These are phyloP conservation scores for Chlamydomonas schloesseri DNA, from an alignment of 139 green algal species.

Conservation along the genomic window DNA sequence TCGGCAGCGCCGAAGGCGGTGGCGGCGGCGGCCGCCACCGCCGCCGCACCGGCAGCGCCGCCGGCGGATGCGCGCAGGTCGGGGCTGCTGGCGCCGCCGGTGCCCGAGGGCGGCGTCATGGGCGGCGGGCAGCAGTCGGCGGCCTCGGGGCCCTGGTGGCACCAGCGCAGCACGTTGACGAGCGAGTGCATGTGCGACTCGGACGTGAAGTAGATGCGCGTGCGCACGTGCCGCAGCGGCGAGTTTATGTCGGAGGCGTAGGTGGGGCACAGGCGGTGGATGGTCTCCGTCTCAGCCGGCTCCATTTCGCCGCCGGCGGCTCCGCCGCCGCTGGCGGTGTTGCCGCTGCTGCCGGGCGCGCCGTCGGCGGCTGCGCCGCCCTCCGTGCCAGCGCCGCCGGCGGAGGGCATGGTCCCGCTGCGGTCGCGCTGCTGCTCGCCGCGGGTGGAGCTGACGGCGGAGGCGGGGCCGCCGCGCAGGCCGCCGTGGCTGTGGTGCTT, in stretches of 20 bases:
- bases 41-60: background rate
- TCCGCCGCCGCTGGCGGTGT: background rate
- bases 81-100: conserved; percentile 18
- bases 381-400: conserved; percentile 11
- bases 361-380: background rate
- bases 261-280: conserved; percentile 85
- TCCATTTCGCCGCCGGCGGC: conserved; percentile 26
- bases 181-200: conserved; percentile 95
- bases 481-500: conserved; percentile 9
- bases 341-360: conserved; percentile 1
- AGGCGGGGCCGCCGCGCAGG: conserved; percentile 34
- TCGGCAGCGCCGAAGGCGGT: background rate
- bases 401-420: conserved; percentile 13
- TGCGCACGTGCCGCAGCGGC: conserved; percentile 95
- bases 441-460: conserved; percentile 1
- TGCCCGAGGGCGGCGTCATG: conserved; percentile 26
- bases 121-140: background rate
- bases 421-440: background rate
- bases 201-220: conserved; percentile 98
- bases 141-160: conserved; percentile 56
- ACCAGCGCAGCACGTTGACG: conserved; percentile 94
- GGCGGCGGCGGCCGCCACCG: background rate
- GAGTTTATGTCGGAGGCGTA: conserved; percentile 96
- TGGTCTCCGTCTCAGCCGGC: conserved; percentile 29
- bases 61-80: conserved; percentile 29